phyloP scores from a whole-genome alignment of 305 asterid species.

The Plantago lanceolata region DNA sequence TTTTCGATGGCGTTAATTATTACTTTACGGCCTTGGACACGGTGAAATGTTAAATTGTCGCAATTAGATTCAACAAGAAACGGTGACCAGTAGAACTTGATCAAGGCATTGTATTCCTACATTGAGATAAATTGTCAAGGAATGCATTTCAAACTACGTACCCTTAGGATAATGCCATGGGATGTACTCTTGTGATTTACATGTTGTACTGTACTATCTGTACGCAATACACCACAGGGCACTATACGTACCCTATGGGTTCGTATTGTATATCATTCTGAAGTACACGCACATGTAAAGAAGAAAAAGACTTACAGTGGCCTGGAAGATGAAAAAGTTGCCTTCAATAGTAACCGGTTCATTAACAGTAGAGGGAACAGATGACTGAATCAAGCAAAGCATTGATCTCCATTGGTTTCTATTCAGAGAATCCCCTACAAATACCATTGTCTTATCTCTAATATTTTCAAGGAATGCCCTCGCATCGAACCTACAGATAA shows the following conservation, averaged over 20 bases:
- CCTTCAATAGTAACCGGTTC: constrained; percentile 22
- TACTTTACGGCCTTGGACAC: constrained; percentile 27
- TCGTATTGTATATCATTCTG: no score
- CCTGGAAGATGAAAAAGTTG: constrained; percentile 32
- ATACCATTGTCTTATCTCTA: constrained; percentile 46
- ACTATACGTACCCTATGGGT: no score
- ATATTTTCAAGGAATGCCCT: constrained; percentile 38
- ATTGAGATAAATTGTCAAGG: neutral
- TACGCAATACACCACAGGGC: no score
- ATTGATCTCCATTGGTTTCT: constrained; percentile 57
- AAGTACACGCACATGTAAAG: neutral
- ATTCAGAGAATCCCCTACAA: constrained; percentile 61
- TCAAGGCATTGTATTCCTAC: constrained; percentile 62
- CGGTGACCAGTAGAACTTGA: constrained; percentile 81
- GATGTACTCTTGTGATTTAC: neutral
- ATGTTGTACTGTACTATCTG: no score
- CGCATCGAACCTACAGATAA: constrained; percentile 39
- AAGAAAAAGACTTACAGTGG: constrained; percentile 30
- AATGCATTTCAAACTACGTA: neutral
- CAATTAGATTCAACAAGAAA: constrained; percentile 62
- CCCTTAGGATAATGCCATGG: neutral
- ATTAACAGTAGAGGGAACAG: constrained; percentile 19
- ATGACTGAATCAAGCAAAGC: constrained; percentile 49
- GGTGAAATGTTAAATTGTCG: constrained; percentile 37
- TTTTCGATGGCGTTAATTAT: constrained; percentile 43